Evolutionary conservation across 495 filamentous ascomycete species (phyloP).

Genomic region (Gamarada debralockiae): DNA sequence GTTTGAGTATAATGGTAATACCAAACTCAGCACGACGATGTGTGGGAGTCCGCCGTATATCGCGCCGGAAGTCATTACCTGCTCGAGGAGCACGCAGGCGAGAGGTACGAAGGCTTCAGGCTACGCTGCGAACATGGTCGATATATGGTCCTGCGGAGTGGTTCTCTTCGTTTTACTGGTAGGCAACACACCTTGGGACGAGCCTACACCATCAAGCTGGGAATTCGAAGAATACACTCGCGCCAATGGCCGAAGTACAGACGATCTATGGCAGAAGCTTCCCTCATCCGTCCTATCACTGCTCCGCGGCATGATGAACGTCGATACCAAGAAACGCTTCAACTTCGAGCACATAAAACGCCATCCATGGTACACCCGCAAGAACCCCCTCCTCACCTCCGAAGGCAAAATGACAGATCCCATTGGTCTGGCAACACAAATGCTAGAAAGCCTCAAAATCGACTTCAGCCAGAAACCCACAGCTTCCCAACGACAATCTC

Average conservation of each 20-base stretch:
- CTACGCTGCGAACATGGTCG: slow-evolving; percentile 79
- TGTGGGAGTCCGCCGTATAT: slow-evolving; percentile 98
- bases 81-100: slow-evolving; percentile 33
- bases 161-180: slow-evolving; percentile 93
- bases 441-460: slow-evolving; percentile 91
- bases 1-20: slow-evolving; percentile 80
- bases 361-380: slow-evolving; percentile 93
- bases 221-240: slow-evolving; percentile 83
- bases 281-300: slow-evolving; percentile 78
- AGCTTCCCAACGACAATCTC: slow-evolving; percentile 32
- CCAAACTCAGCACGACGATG: slow-evolving; percentile 77
- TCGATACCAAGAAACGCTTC: slow-evolving; percentile 74
- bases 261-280: slow-evolving; percentile 81
- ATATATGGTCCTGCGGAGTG: slow-evolving; percentile 97
- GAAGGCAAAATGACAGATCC: slow-evolving; percentile 79
- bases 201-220: slow-evolving; percentile 74
- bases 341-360: slow-evolving; percentile 81
- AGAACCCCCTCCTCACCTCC: slow-evolving; percentile 66
- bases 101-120: slow-evolving; percentile 52
- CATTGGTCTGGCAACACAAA: slow-evolving; percentile 78
- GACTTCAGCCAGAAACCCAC: slow-evolving; percentile 73
- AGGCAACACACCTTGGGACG: slow-evolving; percentile 98
- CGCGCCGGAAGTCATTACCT: slow-evolving; percentile 81
- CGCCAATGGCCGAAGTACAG: slow-evolving; percentile 72
- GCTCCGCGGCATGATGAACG: slow-evolving; percentile 87